Base-by-base conservation (phyloP, 768 basidiomycete species). In the Mycena metata region DNA sequence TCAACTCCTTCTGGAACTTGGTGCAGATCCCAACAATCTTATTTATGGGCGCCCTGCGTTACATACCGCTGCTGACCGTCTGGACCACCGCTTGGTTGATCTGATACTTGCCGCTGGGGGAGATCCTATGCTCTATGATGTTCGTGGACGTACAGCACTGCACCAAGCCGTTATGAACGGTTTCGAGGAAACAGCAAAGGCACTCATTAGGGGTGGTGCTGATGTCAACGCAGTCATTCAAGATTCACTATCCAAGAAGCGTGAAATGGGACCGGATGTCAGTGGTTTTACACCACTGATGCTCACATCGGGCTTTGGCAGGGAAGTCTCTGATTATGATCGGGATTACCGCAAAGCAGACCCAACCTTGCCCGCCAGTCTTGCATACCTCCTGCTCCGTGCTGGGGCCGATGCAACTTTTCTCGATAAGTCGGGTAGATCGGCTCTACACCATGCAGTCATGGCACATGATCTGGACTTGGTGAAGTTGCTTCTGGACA, bases 1-100 rank as follows among this genome's bases (percentile, higher is more conserved):
- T 54, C 55, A 16, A 21, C 61, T 69, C 8, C 67, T 69, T 11
- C 36, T 69, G 17, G 67, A 69, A 42, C 67, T 69, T 56, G 67
- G 67, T 56, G 55, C 67, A 12, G 67, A 69, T 17, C 23, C 61
- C 60, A 54, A 57, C 45, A 42, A 56, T 47, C 36, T 45, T 11
- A 33, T 56, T 17, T 24, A 49, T n/a, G 67, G 55, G 21, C 46
- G 67, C 52, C 58, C 67, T 12, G 45, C 62, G 15, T 47, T 69
- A 55, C 62, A 69, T 35, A 60, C 33, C 30, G 67, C 67, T 30
- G 49, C 67, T 10, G 58, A 42, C 60, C 56, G 50, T 23, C 21
- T 43, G 15, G 55, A 69, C 36, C 26, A 45, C 5, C 41, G 36
- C 19, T 63, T 69, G n/a, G 61, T 62, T 12, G 19, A 63, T 11